A percentile compares a stretch with the other conserved stretches of the same genome.
Conservation (phyloP, 495 filamentous ascomycete species). For the Bathelium albidoporum region DNA sequence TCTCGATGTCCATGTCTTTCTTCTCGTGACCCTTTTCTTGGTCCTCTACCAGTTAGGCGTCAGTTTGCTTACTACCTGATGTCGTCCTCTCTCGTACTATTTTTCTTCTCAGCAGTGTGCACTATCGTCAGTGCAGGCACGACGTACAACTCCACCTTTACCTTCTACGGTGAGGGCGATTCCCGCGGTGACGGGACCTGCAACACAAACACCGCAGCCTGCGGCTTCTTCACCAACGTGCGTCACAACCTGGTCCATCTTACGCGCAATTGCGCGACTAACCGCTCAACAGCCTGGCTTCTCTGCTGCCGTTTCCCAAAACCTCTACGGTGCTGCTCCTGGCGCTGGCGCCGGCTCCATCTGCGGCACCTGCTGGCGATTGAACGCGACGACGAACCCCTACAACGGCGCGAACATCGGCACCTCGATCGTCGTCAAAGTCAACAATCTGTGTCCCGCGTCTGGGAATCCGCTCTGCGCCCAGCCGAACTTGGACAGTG, state of each 20-base stretch:
- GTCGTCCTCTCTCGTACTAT: not conserved
- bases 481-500: conserved; percentile 18
- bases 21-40: not conserved
- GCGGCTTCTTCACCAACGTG: conserved; percentile 17
- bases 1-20: not conserved
- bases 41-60: too few relatives aligned
- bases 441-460: conserved; percentile 33
- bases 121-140: not conserved
- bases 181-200: conserved; percentile 12
- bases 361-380: conserved; percentile 30
- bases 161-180: conserved; percentile 18
- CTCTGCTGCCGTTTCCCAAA: conserved; percentile 31
- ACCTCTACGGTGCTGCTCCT: conserved; percentile 28
- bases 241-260: not conserved
- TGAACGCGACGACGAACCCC: conserved; percentile 21
- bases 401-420: conserved; percentile 18
- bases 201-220: conserved; percentile 17
- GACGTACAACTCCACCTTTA: conserved; percentile 21
- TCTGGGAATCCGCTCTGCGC: conserved; percentile 29
- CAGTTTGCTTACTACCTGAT: not conserved
- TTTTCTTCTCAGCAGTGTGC: not conserved
- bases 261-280: not conserved
- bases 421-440: conserved; percentile 26
- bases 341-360: conserved; percentile 27
- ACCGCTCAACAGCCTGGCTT: conserved; percentile 9